Evolutionary conservation across 345 rosid species (phyloP).

Genomic region (Litchi chinensis): DNA sequence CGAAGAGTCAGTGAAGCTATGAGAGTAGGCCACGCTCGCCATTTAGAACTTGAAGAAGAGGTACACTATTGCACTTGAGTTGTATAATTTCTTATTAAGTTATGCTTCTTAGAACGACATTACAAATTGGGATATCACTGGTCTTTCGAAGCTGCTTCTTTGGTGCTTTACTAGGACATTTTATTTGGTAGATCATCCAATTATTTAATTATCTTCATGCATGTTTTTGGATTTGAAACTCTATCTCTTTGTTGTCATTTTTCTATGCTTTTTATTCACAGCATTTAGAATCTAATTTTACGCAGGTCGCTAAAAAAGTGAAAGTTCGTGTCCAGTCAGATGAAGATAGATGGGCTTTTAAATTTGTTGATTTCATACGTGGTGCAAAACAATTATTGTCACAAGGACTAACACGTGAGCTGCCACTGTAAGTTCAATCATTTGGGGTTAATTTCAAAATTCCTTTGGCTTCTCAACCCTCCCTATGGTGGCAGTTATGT

Average conservation of each 20-base stretch:
- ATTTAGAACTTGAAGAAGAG: constrained; percentile 72
- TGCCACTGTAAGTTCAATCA: constrained; percentile 63
- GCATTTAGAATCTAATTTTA: constrained; percentile 1
- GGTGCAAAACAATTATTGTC: constrained; percentile 66
- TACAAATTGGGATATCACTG: not conserved
- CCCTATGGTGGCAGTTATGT: not conserved
- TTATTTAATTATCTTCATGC: not conserved
- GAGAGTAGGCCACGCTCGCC: constrained; percentile 78
- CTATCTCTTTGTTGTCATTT: not conserved
- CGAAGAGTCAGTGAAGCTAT: constrained; percentile 56
- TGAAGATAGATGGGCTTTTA: constrained; percentile 82
- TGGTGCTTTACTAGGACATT: not conserved
- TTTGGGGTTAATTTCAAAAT: constrained; percentile 17
- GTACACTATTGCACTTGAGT: constrained; percentile 29
- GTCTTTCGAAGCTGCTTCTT: not conserved
- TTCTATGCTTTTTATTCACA: not conserved
- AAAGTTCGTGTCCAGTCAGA: constrained; percentile 44
- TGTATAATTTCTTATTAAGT: not conserved
- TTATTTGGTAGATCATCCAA: not conserved
- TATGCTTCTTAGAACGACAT: not conserved
- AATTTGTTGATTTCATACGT: constrained; percentile 60
- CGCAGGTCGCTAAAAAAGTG: constrained; percentile 57
- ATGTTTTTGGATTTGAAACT: not conserved
- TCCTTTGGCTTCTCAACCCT: constrained; percentile 6
- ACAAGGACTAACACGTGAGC: constrained; percentile 81